Base-by-base conservation (phyloP, 129 eudicot genomes). In the Scalesia atractyloides region DNA sequence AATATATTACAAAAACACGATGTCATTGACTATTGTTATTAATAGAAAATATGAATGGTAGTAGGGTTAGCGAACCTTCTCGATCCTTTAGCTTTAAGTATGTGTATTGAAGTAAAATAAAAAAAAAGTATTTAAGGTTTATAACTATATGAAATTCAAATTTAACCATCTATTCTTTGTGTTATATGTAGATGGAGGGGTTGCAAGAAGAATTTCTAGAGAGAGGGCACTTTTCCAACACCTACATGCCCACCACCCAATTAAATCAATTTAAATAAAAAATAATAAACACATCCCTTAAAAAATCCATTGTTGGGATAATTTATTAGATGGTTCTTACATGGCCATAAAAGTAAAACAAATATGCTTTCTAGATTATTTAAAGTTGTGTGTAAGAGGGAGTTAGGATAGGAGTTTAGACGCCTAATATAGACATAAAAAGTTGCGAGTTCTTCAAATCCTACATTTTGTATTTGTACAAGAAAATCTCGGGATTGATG, bases 151-250 rank as follows among this genome's bases (percentile, higher is more conserved):
- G 34, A 30, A 30, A 30, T 66, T 24, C 68, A 26, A 22, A 46
- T 34, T 22, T 52, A 37, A 74, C 66, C 52, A 22, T 33, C 44
- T 2, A 26, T 16, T 6, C 8, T 17, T 52, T 6, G 5, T 56
- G 12, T 19, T 79, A 4, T 24, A 18, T 80, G 61, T 36, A 86
- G 96, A 74, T 90, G 11, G 93, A 85, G 13, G 88, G 91, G 48
- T 76, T 75, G 57, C 77, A 79, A 13, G 83, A 76, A 73, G 88
- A 84, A 44, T 82, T 74, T 17, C 65, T 47, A 15, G 18, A 50
- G 70, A 69, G 81, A 71, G 72, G 70, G 16, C 58, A 69, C 51
- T 74, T 83, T 30, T 81, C 77, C 73, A 75, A 57, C 65, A 51
- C 61, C 33, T 54, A 75, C 37, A 54, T 75, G 73, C 73, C 80